These are phyloP conservation scores for Chenopodium berlandieri DNA, from an alignment of 148 eudicot species.

Conservation along the genomic window DNA sequence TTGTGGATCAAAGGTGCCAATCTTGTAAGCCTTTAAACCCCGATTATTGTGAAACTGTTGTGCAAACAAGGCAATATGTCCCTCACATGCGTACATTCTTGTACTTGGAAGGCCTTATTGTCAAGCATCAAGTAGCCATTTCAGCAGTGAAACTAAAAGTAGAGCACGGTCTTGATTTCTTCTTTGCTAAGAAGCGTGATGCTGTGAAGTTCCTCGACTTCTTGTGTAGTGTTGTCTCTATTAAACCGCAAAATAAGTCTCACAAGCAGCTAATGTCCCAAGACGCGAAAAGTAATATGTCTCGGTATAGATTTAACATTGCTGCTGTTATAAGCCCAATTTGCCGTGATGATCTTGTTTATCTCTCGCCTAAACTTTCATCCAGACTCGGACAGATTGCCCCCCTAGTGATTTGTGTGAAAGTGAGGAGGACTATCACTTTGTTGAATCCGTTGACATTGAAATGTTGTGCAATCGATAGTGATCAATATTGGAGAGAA, in stretches of 20 bases:
- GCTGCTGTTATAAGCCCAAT: conserved; percentile 20
- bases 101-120: conserved; percentile 10
- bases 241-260: neutral
- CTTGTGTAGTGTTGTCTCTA: conserved; percentile 5
- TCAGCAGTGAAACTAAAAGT: conserved; percentile 13
- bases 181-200: conserved; percentile 16
- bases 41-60: conserved; percentile 22
- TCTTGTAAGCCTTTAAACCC: conserved; percentile 21
- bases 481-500: conserved; percentile 23
- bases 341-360: conserved; percentile 23
- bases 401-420: conserved; percentile 15
- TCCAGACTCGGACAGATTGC: conserved; percentile 8
- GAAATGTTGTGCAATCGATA: neutral
- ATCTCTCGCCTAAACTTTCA: conserved; percentile 8
- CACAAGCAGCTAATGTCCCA: conserved; percentile 16
- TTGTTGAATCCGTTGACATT: conserved; percentile 23
- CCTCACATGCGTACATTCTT: conserved; percentile 17
- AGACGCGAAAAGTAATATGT: conserved; percentile 9
- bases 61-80: conserved; percentile 23
- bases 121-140: conserved; percentile 10
- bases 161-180: conserved; percentile 20
- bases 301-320: conserved; percentile 1
- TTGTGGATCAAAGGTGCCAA: conserved; percentile 14
- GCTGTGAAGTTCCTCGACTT: conserved; percentile 21
- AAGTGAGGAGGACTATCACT: conserved; percentile 13